Base-by-base conservation (phyloP, 768 basidiomycete species). In the Trametes coccinea region DNA sequence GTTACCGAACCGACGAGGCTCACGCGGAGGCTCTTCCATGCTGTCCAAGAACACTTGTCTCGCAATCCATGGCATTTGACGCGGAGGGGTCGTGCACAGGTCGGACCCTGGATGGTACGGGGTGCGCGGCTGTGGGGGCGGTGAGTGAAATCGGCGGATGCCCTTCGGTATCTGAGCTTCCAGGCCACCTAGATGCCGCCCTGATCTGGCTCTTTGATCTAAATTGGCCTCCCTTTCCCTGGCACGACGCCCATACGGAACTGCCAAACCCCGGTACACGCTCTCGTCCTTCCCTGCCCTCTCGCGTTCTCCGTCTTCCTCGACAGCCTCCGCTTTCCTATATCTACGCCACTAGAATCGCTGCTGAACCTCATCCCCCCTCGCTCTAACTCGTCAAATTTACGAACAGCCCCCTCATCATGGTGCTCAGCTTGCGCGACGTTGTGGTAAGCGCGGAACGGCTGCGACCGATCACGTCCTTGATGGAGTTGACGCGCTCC, bases 141-240 rank as follows among this genome's bases (percentile, higher is more conserved):
- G 56, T 27, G 22, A 46, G 22, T 10, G 45, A 10, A 39, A 58
- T 58, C 56, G 56, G 48, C 49, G 56, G 50, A 41, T 47, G 56
- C 5, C 56, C 22, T 43, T 27, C 29, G 7, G 40, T 43, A 16
- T 17, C 10, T 16, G 22, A 17, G 27, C 22, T 37, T 37, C 34
- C 41, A 14, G 41, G 41, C 39, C 47, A 43, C 56, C 39, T 22
- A 22, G 41, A 37, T 2, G 49, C 57, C 49, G 57, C 57, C 49
- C 57, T 59, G 57, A 55, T 60, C 59, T 48, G 17, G 44, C 3
- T 41, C 14, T 16, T 31, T 43, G 59, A 60, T 60, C 59, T 60
- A 9, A 60, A 46, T 44, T 29, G 41, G 10, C 48, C 37, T 33
- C 5, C 13, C 5, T 14, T 45, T 16, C 30, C 44, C 44, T 46